Conservation (phyloP, 345 rosid genomes). For the Diplotaxis tenuifolia region DNA sequence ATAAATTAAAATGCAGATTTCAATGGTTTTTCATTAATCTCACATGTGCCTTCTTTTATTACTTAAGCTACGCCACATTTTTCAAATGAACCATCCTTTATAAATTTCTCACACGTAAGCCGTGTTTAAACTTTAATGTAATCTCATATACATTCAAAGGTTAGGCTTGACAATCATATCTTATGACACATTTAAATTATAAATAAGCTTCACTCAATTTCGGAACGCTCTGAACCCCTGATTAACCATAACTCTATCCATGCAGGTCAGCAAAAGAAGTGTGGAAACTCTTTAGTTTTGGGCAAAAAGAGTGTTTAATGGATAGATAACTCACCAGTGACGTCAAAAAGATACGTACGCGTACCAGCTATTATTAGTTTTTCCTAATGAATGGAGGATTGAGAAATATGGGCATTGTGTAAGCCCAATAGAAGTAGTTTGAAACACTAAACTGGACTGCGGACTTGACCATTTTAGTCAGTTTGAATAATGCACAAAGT, state of each 20-base stretch:
- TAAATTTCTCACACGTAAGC: too few relatives aligned
- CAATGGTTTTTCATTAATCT: slow-evolving; percentile 19
- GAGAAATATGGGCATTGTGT: background rate
- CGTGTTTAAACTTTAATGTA: too few relatives aligned
- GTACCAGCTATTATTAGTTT: background rate
- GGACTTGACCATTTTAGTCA: background rate
- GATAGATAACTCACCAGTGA: background rate
- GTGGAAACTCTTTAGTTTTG: background rate
- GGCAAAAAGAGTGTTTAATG: background rate
- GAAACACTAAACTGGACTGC: background rate
- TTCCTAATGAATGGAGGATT: background rate
- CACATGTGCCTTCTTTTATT: background rate
- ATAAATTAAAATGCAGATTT: slow-evolving; percentile 15
- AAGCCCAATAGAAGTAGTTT: background rate
- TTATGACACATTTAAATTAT: background rate
- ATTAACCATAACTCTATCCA: background rate
- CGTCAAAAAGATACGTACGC: background rate
- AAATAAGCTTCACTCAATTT: background rate
- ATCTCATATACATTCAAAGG: background rate
- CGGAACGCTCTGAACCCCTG: background rate
- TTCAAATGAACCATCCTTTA: too few relatives aligned
- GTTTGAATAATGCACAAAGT: too few relatives aligned
- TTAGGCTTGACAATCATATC: background rate
- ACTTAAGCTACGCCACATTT: too few relatives aligned
- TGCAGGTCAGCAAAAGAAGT: background rate